Base-by-base conservation (phyloP, 2,329 filamentous ascomycete species). In the Proliferodiscus dingleyae region DNA sequence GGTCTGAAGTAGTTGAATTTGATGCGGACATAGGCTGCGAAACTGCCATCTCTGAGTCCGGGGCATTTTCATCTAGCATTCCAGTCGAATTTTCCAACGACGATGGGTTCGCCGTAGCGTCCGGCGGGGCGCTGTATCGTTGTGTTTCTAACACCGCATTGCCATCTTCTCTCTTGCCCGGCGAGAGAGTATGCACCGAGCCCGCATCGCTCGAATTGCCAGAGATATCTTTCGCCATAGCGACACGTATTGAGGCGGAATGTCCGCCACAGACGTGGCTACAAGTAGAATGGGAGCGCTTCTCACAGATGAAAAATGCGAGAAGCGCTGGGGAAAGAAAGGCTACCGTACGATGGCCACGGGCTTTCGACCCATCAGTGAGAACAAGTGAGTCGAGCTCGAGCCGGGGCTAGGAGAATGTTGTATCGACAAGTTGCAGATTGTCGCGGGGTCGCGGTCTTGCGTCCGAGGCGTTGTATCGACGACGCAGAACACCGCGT, bases 21-120 rank as follows among this genome's bases (percentile, higher is more conserved):
- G 74, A 69, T 55, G 72, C 73, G 43, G 66, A 71, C 70, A 75
- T 72, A 51, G 71, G 64, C 47, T 71, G 68, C 15, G 70, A 67
- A 32, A 58, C 66, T 37, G 41, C 56, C 45, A 48, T 44, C 38
- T 43, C 52, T 43, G 49, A 23, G 33, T 49, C 40, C 28, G 43
- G 13, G 18, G 43, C 32, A 44, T 47, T 55, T 10, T 43, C 23
- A 40, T 54, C 50, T 11, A 46, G 24, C 29, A 26, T 19, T 37
- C 47, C 54, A 24, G 21, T 45, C 11, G 52, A 42, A 37, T 53
- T 51, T 23, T 32, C 19, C 19, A 38, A 37, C 37, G 44, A 37
- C 16, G 44, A 18, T 34, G 36, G 19, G 13, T 46, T 45, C 22
- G 41, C 46, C 24, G 46, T 18, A 16, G 33, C 38, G n/a, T 30